phyloP scores from a whole-genome alignment of 2,329 filamentous ascomycete species.

The Fusarium tricinctum region DNA sequence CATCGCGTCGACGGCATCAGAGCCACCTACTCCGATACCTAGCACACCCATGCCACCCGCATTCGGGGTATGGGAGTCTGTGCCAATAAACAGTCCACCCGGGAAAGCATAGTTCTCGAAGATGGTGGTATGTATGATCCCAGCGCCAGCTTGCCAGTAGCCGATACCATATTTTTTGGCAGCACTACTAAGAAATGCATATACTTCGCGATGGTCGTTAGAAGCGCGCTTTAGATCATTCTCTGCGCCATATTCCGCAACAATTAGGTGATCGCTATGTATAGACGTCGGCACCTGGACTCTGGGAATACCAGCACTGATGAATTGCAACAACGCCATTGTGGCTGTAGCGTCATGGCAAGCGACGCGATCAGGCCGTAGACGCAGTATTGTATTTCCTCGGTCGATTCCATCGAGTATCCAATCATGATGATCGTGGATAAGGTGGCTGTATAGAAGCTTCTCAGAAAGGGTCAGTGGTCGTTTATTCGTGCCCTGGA shows the following conservation, averaged over 20 bases:
- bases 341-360: constrained; percentile 60
- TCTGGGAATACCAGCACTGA: constrained; percentile 56
- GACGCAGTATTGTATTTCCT: constrained; percentile 55
- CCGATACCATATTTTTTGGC: constrained; percentile 63
- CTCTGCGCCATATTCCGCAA: constrained; percentile 33
- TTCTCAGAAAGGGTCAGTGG: constrained; percentile 57
- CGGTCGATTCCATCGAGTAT: constrained; percentile 51
- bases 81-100: constrained; percentile 55
- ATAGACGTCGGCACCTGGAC: constrained; percentile 57
- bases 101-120: constrained; percentile 58
- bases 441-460: constrained; percentile 56
- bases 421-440: constrained; percentile 49
- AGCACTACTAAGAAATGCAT: constrained; percentile 56
- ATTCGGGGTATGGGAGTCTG: constrained; percentile 57
- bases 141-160: constrained; percentile 56
- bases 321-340: constrained; percentile 60
- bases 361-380: constrained; percentile 57
- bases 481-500: constrained; percentile 42
- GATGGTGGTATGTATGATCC: constrained; percentile 57
- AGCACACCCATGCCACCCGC: constrained; percentile 55
- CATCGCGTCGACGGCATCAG: constrained; percentile 62
- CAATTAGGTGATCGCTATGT: constrained; percentile 58
- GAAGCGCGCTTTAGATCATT: constrained; percentile 12
- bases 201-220: constrained; percentile 51
- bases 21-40: constrained; percentile 60